These are phyloP conservation scores for Papiliotrema nemorosa DNA, from an alignment of 1,284 basidiomycete genomes.

Conservation along the genomic window DNA sequence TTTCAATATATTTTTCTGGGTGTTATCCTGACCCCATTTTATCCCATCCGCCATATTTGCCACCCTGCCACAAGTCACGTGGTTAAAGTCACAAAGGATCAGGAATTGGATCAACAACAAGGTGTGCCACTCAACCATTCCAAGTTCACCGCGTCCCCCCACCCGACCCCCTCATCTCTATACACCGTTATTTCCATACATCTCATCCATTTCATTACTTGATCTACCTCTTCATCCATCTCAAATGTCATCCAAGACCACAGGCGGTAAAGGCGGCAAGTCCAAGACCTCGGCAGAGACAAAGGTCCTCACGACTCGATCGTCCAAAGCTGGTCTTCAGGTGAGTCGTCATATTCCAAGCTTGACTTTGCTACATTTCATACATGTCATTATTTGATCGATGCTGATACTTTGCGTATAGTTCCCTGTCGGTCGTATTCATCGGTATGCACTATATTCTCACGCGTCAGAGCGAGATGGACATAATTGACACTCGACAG, in stretches of 20 bases:
- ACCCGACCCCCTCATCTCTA: not conserved
- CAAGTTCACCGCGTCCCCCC: slow-evolving; percentile 3
- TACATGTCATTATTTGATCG: not conserved
- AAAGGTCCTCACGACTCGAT: slow-evolving; percentile 62
- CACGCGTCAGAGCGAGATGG: slow-evolving; percentile 1
- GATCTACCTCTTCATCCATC: slow-evolving; percentile 8
- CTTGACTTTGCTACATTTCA: slow-evolving; percentile 6
- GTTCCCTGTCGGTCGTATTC: slow-evolving; percentile 48
- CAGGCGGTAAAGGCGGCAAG: slow-evolving; percentile 52
- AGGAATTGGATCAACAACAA: slow-evolving; percentile 7
- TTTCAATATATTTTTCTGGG: no score
- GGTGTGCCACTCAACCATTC: not conserved
- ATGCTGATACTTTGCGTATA: slow-evolving; percentile 12
- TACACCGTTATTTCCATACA: slow-evolving; percentile 6
- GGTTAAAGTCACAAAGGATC: no score
- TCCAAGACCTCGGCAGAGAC: slow-evolving; percentile 50
- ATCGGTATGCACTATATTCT: slow-evolving; percentile 26
- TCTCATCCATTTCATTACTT: slow-evolving; percentile 2
- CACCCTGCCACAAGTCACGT: no score
- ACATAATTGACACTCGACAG: slow-evolving; percentile 49
- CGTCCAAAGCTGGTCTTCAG: slow-evolving; percentile 78
- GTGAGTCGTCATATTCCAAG: slow-evolving; percentile 53
- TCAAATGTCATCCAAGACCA: slow-evolving; percentile 45
- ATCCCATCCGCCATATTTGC: no score
- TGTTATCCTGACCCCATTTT: no score